Percentiles rank a stretch among this genome's conserved stretches.
phyloP scores from a whole-genome alignment of 2,329 filamentous ascomycete genomes.

The Teratosphaeria pseudoeucalypti region DNA sequence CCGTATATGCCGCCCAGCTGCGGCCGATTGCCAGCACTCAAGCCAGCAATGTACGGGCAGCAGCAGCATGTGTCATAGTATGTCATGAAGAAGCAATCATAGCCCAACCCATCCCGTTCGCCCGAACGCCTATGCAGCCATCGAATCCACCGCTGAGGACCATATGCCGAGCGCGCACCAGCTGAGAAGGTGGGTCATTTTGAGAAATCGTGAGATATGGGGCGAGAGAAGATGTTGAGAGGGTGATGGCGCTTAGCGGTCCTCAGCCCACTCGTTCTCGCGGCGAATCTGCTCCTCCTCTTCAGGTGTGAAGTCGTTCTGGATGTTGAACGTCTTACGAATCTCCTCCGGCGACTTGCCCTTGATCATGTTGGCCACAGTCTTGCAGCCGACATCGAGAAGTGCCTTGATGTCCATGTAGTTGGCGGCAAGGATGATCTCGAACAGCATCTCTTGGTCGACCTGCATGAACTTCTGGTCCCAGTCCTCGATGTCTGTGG shows the following conservation, averaged over 20 bases:
- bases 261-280: conserved; percentile 43
- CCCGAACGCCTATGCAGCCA: background rate
- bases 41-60: background rate
- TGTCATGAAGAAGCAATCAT: background rate
- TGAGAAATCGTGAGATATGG: background rate
- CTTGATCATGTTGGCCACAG: conserved; percentile 99
- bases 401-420: conserved; percentile 98
- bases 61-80: background rate
- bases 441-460: conserved; percentile 98
- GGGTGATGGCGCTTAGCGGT: conserved; percentile 15
- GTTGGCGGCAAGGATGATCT: conserved; percentile 96
- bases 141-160: background rate
- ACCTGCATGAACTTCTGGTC: conserved; percentile 99
- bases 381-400: conserved; percentile 97
- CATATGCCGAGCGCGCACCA: background rate
- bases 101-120: background rate
- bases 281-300: conserved; percentile 85
- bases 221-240: background rate
- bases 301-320: conserved; percentile 97
- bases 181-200: background rate
- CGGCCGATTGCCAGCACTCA: background rate
- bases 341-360: conserved; percentile 99
- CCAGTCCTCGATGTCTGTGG: conserved; percentile 98
- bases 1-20: background rate
- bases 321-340: conserved; percentile 98